Conservation (phyloP, 2,329 filamentous ascomycete species). For the Neofusicoccum laricinum region DNA sequence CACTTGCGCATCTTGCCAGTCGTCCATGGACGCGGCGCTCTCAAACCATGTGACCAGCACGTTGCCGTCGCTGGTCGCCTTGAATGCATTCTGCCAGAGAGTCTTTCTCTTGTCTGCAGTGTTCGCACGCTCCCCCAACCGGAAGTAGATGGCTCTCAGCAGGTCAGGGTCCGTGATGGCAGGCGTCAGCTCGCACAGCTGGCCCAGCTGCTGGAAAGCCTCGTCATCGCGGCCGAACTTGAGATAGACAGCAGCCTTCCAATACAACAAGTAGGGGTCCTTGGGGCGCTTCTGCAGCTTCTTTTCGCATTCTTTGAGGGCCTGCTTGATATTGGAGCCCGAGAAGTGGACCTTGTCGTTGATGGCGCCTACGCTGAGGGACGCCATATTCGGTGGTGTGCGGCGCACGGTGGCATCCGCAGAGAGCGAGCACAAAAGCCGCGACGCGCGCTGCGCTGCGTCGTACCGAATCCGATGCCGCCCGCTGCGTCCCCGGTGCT, state of each 20-base stretch:
- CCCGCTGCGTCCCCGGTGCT: not conserved
- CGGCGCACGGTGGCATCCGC: conserved; percentile 4
- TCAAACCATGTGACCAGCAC: conserved; percentile 16
- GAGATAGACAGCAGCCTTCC: conserved; percentile 16
- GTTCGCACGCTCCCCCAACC: not conserved
- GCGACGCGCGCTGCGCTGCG: not conserved
- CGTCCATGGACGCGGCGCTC: conserved; percentile 7
- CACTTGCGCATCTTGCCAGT: conserved; percentile 13
- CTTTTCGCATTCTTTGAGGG: conserved; percentile 30
- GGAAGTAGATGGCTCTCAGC: conserved; percentile 9
- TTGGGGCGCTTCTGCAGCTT: conserved; percentile 34
- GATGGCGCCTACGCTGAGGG: conserved; percentile 11
- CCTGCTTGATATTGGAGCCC: conserved; percentile 20
- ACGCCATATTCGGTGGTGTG: conserved; percentile 11
- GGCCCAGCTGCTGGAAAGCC: conserved; percentile 12
- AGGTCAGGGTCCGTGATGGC: conserved; percentile 10
- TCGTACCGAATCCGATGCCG: not conserved
- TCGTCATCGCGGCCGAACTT: conserved; percentile 17
- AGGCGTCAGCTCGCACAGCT: not conserved
- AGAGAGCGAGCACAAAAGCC: not conserved
- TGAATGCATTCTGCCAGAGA: conserved; percentile 16
- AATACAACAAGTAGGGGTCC: conserved; percentile 31
- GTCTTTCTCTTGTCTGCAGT: conserved; percentile 3
- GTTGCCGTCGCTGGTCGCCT: conserved; percentile 9
- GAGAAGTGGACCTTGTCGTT: conserved; percentile 13